Base-by-base conservation (phyloP, 768 basidiomycete species). In the Leccinum boreale region DNA sequence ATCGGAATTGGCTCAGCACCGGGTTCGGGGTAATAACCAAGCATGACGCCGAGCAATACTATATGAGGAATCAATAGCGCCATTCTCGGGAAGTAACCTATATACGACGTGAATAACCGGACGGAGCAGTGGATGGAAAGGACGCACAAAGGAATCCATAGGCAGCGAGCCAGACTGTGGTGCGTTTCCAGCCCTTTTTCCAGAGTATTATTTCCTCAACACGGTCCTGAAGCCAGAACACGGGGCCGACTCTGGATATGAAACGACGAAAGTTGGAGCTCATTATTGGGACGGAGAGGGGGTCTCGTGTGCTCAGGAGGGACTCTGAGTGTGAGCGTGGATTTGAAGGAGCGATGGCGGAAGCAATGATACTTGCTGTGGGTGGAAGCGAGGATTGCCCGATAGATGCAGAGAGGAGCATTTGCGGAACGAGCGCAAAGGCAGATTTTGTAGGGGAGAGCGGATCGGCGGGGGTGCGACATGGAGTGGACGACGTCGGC, bases 191-290 rank as follows among this genome's bases (percentile, higher is more conserved):
- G 0, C 87, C 86, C 47, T 81, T 80, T 69, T 82, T 86, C 94
- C 94, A 95, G 61, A 90, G 77, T 4, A 95, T 55, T 3, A 94
- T 78, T 73, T 95, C 94, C 70, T 96, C 94, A 14, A 91, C 67
- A 1, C 94, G 75, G 67, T 97, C 94, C 73, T 92, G 91, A 19
- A 95, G 61, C 94, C 93, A 96, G 65, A 95, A 96, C 7, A 94
- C 74, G 0, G 90, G 87, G 1, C 91, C 90, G 4, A 85, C 78
- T 62, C 80, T 85, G 6, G 84, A 80, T 4, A 94, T 81, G 58
- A 96, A 95, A 23, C 91, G 77, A 60, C 86, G 81, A 66, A 94
- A 94, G 42, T 64, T 67, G 26, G 42, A 47, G 2, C 89, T 86
- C 61, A 86, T 88, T 26, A 86, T 85, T 0, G 85, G 89, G 4